Conservation (phyloP, 2,329 filamentous ascomycete genomes). For the Claviceps paspali region DNA sequence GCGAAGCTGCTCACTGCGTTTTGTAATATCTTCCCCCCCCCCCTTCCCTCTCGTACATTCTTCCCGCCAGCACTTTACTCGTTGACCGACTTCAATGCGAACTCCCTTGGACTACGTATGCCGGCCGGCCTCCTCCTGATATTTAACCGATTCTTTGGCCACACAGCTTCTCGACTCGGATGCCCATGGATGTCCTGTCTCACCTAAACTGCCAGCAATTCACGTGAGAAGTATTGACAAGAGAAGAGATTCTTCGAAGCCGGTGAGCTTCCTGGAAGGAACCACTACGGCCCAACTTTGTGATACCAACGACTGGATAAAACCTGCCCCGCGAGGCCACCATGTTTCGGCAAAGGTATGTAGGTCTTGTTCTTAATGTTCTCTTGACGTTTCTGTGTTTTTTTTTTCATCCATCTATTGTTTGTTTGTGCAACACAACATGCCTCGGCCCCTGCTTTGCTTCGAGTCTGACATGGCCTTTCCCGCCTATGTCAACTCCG, state of each 20-base stretch:
- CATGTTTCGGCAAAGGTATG: constrained; percentile 11
- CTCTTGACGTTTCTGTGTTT: not conserved
- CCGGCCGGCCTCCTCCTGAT: not conserved
- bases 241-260: not conserved
- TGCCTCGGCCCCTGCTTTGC: not conserved
- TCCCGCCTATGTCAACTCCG: not conserved
- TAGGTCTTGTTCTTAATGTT: not conserved
- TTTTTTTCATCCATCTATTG: not conserved
- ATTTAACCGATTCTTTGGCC: not conserved
- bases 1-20: no score
- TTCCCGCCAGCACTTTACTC: no score
- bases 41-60: no score
- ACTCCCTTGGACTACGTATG: no score
- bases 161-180: not conserved
- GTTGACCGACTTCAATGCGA: no score
- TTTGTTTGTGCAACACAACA: not conserved
- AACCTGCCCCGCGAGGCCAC: constrained; percentile 1
- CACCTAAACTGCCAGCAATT: not conserved
- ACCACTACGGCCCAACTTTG: not conserved
- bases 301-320: not conserved
- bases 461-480: not conserved
- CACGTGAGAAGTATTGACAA: not conserved
- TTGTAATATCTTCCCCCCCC: no score
- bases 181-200: not conserved
- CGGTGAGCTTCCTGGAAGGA: not conserved